A percentile compares a stretch with the other conserved stretches of the same genome.
Evolutionary conservation across 495 filamentous ascomycete genomes (phyloP).

Genomic region (Daldinia bambusicola): DNA sequence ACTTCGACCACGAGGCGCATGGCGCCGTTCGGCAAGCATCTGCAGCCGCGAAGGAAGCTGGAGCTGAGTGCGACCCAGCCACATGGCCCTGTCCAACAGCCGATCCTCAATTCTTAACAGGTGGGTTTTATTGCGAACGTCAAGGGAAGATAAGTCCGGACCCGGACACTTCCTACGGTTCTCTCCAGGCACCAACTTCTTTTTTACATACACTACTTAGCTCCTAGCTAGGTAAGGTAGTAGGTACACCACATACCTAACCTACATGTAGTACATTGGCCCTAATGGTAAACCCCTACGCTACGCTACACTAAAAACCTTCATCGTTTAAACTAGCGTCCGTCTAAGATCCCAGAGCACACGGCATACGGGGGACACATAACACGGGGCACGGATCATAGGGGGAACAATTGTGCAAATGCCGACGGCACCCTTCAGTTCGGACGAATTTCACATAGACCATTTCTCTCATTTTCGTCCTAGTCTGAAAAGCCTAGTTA

Average conservation of each 20-base stretch:
- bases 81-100: constrained; percentile 47
- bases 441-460: constrained; percentile 1
- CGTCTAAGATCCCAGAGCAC: constrained; percentile 20
- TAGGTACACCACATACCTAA: too few species aligned
- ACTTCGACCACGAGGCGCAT: constrained; percentile 35
- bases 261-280: too few species aligned
- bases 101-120: constrained; percentile 39
- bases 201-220: constrained; percentile 2
- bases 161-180: constrained; percentile 5
- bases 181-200: constrained; percentile 30
- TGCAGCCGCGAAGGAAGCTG: constrained; percentile 46
- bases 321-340: constrained; percentile 20
- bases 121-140: constrained; percentile 41
- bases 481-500: not conserved
- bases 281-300: too few species aligned
- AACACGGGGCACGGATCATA: constrained; percentile 27
- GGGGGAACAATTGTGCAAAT: constrained; percentile 31
- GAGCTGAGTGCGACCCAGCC: constrained; percentile 46
- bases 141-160: constrained; percentile 15
- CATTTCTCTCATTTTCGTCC: not conserved
- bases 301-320: constrained; percentile 2
- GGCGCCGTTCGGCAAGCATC: constrained; percentile 44
- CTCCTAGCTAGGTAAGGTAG: too few species aligned
- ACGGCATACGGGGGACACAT: too few species aligned
- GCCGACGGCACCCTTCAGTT: constrained; percentile 27